Evolutionary conservation across 805 yeast genomes (phyloP), one percentile per base, ranked within the genome.

Genomic region (Zygoascus bituminiphila): DNA sequence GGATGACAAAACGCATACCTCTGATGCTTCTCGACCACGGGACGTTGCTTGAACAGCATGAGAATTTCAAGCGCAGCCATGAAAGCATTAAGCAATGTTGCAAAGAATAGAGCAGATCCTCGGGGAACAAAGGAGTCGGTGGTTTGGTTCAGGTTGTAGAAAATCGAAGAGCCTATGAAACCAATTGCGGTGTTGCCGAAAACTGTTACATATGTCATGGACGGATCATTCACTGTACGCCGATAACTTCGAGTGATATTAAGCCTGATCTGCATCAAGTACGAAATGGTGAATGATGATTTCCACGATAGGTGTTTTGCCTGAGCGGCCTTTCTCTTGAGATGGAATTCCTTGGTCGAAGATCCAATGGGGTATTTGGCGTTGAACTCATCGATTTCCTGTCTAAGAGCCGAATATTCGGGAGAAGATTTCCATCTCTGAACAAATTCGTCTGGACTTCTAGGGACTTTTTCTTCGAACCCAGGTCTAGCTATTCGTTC

Each of bases 1-100:
- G 89, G 88, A 50, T 80, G 79, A 61, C 82, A 86, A 50, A 84
- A 73, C 0, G 87, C 79, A 56, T 81, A 85, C 44, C 75, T 73
- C 58, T 81, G 79, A 61, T 85, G 94, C 59, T 85, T 84, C 56
- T 75, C 76, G 23, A 82, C 73, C 53, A 85, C 78, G 43, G 81
- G 76, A 54, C 84, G 72, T 41, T 76, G 70, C 20, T 67, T 74
- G 55, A 78, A 70, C 57, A 74, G 62, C 41, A 66, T 64, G 44
- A 71, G 60, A 37, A 74, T 75, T 59, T 81, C 85, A 54, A 80
- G 75, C 55, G 80, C 67, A 3, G 84, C 71, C 25, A 78, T 65
- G 64, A 81, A 75, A 9, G 83, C 81, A 61, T 78, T 81, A 61
- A 77, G 79, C 53, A 83, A 67, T 9, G 79, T 66, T 20, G 79